These are phyloP conservation scores for Lichtheimia ramosa DNA, from an alignment of 371 early-diverging fungal genomes.

Conservation along the genomic window DNA sequence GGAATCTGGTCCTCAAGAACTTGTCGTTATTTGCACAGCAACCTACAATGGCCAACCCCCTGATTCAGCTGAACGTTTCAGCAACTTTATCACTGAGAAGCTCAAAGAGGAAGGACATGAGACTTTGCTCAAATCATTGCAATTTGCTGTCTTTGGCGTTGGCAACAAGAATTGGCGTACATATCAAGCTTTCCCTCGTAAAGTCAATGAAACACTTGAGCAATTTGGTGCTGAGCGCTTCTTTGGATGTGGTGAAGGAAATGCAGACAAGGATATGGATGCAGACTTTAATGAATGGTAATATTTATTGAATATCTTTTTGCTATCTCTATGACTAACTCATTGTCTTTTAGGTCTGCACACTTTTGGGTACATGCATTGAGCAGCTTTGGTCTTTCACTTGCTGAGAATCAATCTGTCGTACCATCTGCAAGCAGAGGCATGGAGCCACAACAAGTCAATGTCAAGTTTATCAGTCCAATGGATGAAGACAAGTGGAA, in stretches of 20 bases:
- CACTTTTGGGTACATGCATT: constrained; percentile 44
- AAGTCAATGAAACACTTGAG: constrained; percentile 33
- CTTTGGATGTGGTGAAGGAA: constrained; percentile 43
- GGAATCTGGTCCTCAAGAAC: constrained; percentile 25
- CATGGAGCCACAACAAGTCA: constrained; percentile 14
- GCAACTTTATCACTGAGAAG: constrained; percentile 43
- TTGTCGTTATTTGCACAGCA: constrained; percentile 48
- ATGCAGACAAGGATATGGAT: constrained; percentile 58
- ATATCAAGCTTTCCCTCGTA: constrained; percentile 54
- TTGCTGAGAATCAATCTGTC: constrained; percentile 29
- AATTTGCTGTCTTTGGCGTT: constrained; percentile 56
- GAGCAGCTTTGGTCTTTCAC: constrained; percentile 29
- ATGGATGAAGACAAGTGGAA: constrained; percentile 29
- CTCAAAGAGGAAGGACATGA: constrained; percentile 21
- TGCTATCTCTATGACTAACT: not conserved
- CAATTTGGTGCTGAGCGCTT: constrained; percentile 53
- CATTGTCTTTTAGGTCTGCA: constrained; percentile 24
- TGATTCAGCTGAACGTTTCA: constrained; percentile 56
- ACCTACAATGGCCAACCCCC: constrained; percentile 63
- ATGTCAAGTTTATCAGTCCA: constrained; percentile 29
- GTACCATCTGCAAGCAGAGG: constrained; percentile 30
- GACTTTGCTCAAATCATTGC: constrained; percentile 29
- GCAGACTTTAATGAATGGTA: constrained; percentile 47
- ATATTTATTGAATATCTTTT: constrained; percentile 2
- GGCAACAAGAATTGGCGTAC: constrained; percentile 65